Evolutionary conservation across 441 rosid species (phyloP).

Genomic region (Syzygium syzygioides): DNA sequence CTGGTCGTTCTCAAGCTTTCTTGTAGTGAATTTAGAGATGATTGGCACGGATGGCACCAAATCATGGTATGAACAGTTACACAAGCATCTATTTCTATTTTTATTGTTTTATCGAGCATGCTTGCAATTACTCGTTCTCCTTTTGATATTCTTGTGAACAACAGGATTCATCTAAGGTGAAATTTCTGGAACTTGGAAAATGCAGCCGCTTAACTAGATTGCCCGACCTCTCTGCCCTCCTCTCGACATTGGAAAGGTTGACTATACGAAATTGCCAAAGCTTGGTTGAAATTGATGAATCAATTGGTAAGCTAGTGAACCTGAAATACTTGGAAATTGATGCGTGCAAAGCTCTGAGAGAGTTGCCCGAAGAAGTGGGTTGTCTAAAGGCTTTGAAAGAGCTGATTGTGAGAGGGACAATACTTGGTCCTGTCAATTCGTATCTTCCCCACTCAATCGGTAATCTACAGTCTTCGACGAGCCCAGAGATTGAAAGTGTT

Average conservation of each 20-base stretch:
- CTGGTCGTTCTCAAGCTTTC: neutral
- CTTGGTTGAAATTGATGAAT: neutral
- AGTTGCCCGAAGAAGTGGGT: neutral
- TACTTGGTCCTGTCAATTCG: accelerated
- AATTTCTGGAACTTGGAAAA: accelerated
- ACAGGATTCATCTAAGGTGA: neutral
- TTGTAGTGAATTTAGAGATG: accelerated
- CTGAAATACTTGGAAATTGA: neutral
- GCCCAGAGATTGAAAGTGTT: neutral
- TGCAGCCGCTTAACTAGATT: neutral
- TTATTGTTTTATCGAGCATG: neutral
- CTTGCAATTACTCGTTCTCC: neutral
- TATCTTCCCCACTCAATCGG: neutral
- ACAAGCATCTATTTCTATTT: neutral
- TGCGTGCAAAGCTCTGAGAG: accelerated
- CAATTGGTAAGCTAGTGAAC: accelerated
- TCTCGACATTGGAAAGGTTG: neutral
- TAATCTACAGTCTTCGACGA: neutral
- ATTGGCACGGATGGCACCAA: neutral
- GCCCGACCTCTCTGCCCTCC: neutral
- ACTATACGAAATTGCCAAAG: accelerated
- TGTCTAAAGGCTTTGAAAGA: neutral
- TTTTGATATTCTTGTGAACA: neutral
- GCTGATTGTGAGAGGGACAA: neutral
- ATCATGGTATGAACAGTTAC: neutral